These are phyloP conservation scores for Aethionema arabicum DNA, from an alignment of 345 rosid species.

Conservation along the genomic window DNA sequence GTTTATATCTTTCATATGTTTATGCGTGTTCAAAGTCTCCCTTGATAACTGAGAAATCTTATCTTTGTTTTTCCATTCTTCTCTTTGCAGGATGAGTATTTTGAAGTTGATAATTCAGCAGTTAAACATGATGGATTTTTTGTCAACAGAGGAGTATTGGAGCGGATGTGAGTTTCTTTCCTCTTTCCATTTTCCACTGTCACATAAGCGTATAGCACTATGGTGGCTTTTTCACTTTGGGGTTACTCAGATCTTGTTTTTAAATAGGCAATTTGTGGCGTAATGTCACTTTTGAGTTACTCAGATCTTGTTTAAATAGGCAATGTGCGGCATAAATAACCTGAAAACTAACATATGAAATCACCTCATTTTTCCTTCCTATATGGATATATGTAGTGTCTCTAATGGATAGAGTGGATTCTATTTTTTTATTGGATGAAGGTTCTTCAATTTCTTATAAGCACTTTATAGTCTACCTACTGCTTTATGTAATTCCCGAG, in stretches of 20 bases:
- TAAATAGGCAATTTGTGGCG: not conserved
- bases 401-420: not conserved
- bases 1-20: not conserved
- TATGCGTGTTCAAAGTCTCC: slow-evolving; percentile 5
- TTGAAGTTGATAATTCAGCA: slow-evolving; percentile 89
- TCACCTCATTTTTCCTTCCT: slow-evolving; percentile 9
- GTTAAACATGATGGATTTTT: slow-evolving; percentile 92
- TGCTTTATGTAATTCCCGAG: not conserved
- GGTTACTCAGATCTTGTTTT: slow-evolving; percentile 16
- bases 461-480: slow-evolving; percentile 3
- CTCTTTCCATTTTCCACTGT: slow-evolving; percentile 3
- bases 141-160: slow-evolving; percentile 89
- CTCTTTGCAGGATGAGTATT: slow-evolving; percentile 85
- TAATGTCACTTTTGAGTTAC: slow-evolving; percentile 16
- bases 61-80: slow-evolving; percentile 9
- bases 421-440: not conserved
- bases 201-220: not conserved
- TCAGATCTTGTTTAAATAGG: slow-evolving; percentile 14
- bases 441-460: slow-evolving; percentile 3
- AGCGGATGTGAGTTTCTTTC: slow-evolving; percentile 67
- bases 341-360: not conserved
- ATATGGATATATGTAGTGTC: slow-evolving; percentile 19
- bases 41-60: slow-evolving; percentile 10
- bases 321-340: slow-evolving; percentile 2
- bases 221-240: slow-evolving; percentile 4